Base-by-base conservation (phyloP, 2,329 filamentous ascomycete species). In the Hymenoscyphus albidus region DNA sequence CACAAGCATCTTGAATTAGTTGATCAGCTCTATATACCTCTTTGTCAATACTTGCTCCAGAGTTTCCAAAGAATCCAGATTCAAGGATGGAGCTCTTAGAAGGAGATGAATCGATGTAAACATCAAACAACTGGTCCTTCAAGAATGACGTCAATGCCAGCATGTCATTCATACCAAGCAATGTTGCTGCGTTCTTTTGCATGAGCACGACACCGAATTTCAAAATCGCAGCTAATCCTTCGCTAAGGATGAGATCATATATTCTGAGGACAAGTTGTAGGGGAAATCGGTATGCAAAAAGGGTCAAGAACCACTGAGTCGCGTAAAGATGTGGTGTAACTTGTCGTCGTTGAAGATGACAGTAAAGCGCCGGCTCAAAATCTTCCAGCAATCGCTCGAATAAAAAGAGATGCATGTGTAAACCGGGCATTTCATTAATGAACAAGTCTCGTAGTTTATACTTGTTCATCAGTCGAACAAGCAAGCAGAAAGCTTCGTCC, bases 201-300 rank as follows among this genome's bases (percentile, higher is more conserved):
- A 99, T 98, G 61, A 99, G 83, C 3, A 95, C 92, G 69, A 98
- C 89, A 62, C 93, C 94, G 71, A 99, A 99, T 71, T 94, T 94
- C 61, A 99, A 81, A 70, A 99, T 95, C 0, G 95, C 95, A 62
- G 93, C 91, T 16, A 99, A 82, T 2, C 96, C 95, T 77, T 98
- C 94, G 58, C 92, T 95, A 18, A 99, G 82, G 61, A 99, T 95
- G 63, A 99, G 80, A 75, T 99, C 95, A 77, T 98, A 99, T 60
- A 99, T 96, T 39, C 95, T 91, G 64, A 99, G 88, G 6, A 99
- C 95, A 10, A 99, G 86, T 75, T 99, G 95, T 7, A 99, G 83
- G 9, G 95, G 95, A 77, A 99, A 99, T 54, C 96, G 91, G 77
- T 99, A 99, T 39, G 94, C 93, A 75, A 99, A 99, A n/a, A 99